Evolutionary conservation across 108 stramenopile species (phyloP).

Genomic region (Nannochloropsis gaditana): DNA sequence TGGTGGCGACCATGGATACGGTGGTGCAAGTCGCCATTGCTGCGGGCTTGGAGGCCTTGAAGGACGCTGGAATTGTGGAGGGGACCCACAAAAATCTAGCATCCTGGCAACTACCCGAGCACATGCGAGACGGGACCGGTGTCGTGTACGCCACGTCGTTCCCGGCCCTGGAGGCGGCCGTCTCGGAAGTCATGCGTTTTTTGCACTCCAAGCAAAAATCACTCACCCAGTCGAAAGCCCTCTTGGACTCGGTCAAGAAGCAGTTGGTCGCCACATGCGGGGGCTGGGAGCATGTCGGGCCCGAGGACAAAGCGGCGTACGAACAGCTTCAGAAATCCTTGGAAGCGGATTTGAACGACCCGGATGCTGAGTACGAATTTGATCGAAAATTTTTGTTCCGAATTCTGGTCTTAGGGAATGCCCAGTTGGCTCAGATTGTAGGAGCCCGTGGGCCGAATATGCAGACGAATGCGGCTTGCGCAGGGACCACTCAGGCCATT

Average conservation of each 20-base stretch:
- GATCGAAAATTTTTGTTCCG: constrained; percentile 96
- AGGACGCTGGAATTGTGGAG: constrained; percentile 78
- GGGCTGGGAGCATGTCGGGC: constrained; percentile 7
- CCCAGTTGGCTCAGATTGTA: constrained; percentile 88
- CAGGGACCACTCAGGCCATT: constrained; percentile 90
- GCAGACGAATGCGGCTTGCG: constrained; percentile 95
- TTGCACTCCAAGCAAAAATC: constrained; percentile 59
- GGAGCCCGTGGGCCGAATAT: constrained; percentile 91
- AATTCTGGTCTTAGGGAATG: constrained; percentile 84
- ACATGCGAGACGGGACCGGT: constrained; percentile 82
- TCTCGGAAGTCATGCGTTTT: constrained; percentile 87
- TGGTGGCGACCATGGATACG: constrained; percentile 89
- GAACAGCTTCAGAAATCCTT: neutral
- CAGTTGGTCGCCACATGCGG: constrained; percentile 40
- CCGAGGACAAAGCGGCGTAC: neutral
- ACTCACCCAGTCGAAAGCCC: constrained; percentile 64
- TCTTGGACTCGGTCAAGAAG: constrained; percentile 67
- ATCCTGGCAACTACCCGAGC: constrained; percentile 81
- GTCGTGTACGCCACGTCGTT: constrained; percentile 90
- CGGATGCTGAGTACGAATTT: constrained; percentile 66
- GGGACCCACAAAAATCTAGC: constrained; percentile 65
- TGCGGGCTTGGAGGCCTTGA: constrained; percentile 87
- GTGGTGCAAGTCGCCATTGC: constrained; percentile 91
- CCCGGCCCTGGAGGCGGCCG: constrained; percentile 92
- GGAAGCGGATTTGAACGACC: constrained; percentile 30